phyloP scores from a whole-genome alignment of 306 rosid genomes.

The Lathyrus tuberosus region DNA sequence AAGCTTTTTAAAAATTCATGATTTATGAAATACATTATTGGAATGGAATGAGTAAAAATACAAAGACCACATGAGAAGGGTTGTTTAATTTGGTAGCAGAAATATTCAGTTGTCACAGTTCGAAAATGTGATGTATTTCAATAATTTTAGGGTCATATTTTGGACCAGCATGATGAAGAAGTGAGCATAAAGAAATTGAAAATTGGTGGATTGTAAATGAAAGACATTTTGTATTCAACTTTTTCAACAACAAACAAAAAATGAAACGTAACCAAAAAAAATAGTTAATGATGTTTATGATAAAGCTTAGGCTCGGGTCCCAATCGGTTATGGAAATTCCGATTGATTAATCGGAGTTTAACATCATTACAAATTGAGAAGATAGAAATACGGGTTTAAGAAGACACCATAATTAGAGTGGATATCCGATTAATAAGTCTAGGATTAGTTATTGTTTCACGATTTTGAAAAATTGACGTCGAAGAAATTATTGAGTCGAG shows the following conservation, averaged over 20 bases:
- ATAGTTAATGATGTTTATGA: neutral
- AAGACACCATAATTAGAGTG: too few species aligned
- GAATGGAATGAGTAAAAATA: neutral
- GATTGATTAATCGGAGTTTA: too few species aligned
- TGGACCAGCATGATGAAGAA: constrained; percentile 11
- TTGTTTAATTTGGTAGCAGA: neutral
- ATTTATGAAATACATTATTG: neutral
- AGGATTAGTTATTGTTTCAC: too few species aligned
- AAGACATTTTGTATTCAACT: neutral
- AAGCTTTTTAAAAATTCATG: constrained; percentile 19
- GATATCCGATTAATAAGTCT: too few species aligned
- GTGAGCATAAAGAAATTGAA: constrained; percentile 21
- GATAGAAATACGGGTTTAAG: too few species aligned
- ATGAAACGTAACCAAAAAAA: neutral
- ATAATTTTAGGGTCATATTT: constrained; percentile 9
- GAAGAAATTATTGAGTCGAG: too few species aligned
- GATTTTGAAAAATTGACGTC: too few species aligned
- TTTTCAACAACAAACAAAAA: neutral
- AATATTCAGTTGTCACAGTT: constrained; percentile 21
- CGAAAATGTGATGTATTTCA: constrained; percentile 10
- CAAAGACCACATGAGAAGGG: neutral
- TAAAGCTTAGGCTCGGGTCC: too few species aligned
- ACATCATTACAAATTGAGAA: too few species aligned
- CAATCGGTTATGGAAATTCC: too few species aligned
- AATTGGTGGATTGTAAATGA: constrained; percentile 18